Percentiles rank a stretch among this genome's conserved stretches.
Evolutionary conservation across 208 protist genomes (phyloP).

Genomic region (Porcisia hertigi): DNA sequence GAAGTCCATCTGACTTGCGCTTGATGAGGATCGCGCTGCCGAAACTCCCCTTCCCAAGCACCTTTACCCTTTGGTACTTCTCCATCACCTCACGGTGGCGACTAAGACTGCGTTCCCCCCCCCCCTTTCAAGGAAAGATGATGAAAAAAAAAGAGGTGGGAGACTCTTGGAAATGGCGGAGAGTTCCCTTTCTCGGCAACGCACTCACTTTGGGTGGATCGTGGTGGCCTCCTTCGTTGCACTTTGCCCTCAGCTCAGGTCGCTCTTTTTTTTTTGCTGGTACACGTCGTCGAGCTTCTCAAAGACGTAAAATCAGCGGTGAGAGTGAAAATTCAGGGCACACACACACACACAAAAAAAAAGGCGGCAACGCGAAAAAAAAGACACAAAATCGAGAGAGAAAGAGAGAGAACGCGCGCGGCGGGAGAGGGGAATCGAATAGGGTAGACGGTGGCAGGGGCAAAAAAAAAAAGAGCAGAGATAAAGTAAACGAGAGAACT

Average conservation of each 20-base stretch:
- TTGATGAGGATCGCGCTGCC: conserved; percentile 93
- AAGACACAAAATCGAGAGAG: background rate
- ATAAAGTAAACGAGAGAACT: background rate
- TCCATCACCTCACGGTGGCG: conserved; percentile 52
- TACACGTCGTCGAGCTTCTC: too few species aligned
- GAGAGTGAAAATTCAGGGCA: background rate
- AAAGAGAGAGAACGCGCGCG: background rate
- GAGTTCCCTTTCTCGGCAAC: too few species aligned
- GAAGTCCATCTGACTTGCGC: conserved; percentile 72
- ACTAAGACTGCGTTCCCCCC: background rate
- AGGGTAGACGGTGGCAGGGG: background rate
- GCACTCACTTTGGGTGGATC: too few species aligned
- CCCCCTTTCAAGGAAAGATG: background rate
- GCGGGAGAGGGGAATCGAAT: background rate
- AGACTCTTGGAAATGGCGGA: background rate
- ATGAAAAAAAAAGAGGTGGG: background rate
- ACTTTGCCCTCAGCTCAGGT: too few species aligned
- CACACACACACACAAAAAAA: background rate
- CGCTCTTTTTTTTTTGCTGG: too few species aligned
- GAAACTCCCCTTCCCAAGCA: conserved; percentile 93
- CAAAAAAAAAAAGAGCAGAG: background rate
- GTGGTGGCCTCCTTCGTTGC: too few species aligned
- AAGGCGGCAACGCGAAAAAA: background rate
- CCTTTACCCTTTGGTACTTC: conserved; percentile 88
- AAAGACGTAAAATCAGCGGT: background rate